These are phyloP conservation scores for Tylopilus microsporus DNA, from an alignment of 1,284 basidiomycete genomes.

Conservation along the genomic window DNA sequence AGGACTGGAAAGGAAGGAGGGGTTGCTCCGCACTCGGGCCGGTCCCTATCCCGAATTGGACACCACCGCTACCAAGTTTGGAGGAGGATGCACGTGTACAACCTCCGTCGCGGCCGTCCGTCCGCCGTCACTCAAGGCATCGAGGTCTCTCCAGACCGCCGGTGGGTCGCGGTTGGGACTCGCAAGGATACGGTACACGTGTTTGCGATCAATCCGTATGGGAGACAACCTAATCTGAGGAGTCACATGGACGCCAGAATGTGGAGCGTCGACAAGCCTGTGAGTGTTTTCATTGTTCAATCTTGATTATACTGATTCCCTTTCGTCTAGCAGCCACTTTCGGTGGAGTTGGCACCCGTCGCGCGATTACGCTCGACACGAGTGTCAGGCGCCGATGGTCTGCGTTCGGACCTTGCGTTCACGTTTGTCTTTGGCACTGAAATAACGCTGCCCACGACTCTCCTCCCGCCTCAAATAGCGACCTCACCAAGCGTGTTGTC, in stretches of 20 bases:
- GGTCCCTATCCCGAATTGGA: conserved; percentile 3
- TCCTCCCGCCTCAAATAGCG: conserved; percentile 34
- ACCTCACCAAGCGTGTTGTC: conserved; percentile 33
- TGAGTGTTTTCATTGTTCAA: conserved; percentile 29
- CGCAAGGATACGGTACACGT: conserved; percentile 64
- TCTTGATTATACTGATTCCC: conserved; percentile 4
- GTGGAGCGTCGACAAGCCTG: conserved; percentile 49
- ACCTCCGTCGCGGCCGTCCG: conserved; percentile 68
- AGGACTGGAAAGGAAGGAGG: conserved; percentile 6
- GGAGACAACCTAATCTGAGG: conserved; percentile 59
- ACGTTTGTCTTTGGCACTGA: conserved; percentile 46
- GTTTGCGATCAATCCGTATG: conserved; percentile 73
- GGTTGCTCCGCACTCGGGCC: conserved; percentile 8
- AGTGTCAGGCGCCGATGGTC: conserved; percentile 31
- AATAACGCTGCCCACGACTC: conserved; percentile 35
- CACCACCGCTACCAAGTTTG: not conserved
- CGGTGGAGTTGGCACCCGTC: conserved; percentile 53
- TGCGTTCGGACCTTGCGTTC: conserved; percentile 47
- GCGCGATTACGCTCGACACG: conserved; percentile 49
- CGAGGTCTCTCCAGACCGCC: conserved; percentile 58
- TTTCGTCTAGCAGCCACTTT: conserved; percentile 43
- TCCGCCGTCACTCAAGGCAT: conserved; percentile 57
- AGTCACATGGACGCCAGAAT: conserved; percentile 62
- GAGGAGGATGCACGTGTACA: conserved; percentile 51
- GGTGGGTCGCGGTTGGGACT: conserved; percentile 70